Base-by-base conservation (phyloP, 345 rosid genomes). In the Eutrema yunnanense region DNA sequence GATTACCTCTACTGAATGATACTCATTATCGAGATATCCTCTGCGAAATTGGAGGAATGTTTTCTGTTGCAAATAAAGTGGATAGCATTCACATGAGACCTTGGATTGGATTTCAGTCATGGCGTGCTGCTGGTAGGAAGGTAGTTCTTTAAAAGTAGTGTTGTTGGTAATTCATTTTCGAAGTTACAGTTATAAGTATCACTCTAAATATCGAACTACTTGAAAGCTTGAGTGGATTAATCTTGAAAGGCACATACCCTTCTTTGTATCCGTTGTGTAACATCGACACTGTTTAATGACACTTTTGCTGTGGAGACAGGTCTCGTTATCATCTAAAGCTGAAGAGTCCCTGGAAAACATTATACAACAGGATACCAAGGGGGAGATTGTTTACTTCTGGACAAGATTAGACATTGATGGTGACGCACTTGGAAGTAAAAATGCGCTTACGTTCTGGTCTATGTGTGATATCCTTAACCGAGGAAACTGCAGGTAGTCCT, bases 71-170 rank as follows among this genome's bases (percentile, higher is more conserved):
- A 71, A 86, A 85, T 62, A 85, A 68, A 86, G 92, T 96, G 71
- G 99, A 96, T 79, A 82, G 82, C 79, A 83, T 92, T 81, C 99
- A 96, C 81, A 82, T 64, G 75, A 88, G 98, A 81, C 99, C 99
- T 65, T 96, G 99, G 99, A 96, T 96, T 76, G 99, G 99, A 57
- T 95, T 95, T 80, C 99, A 95, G 72, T 95, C 99, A 74, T 92
- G 99, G 99, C 96, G 81, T 73, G 89, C 98, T 77, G 83, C 94
- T 71, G 98, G 96, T 84, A 86, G 94, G 82, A 88, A 92, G 99
- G 97, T 95, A 92, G 70, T 77, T 78, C 58, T 75, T 71, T 49
- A 65, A 65, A 51, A 75, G 55, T 79, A 51, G 61, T 38, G 56
- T 48, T 61, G 47, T 56, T 72, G 32, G 44, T 72, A 27, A 37